These are phyloP conservation scores for Yueomyces sinensis DNA, from an alignment of 805 yeast species.

Conservation along the genomic window DNA sequence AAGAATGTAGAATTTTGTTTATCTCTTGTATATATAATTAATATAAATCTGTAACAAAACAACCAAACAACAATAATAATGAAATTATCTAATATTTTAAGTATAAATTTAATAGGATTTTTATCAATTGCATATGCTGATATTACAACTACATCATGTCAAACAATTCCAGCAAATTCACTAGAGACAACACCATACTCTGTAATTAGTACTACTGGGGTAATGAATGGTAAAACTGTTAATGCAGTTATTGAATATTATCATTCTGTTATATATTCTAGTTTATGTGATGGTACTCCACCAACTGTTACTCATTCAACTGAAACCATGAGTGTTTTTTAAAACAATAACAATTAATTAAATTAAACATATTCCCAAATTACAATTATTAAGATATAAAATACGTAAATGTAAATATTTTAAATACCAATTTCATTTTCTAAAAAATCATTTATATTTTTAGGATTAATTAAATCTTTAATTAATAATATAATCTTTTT, in stretches of 20 bases:
- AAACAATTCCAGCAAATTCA: constrained; percentile 10
- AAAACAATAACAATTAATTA: too few species aligned
- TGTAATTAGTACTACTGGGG: constrained; percentile 6
- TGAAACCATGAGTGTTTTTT: too few species aligned
- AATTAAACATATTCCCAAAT: too few species aligned
- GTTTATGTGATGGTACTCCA: constrained; percentile 8
- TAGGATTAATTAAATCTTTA: constrained; percentile 15
- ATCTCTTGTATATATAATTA: too few species aligned
- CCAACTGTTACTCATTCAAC: not conserved
- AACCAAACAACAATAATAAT: too few species aligned
- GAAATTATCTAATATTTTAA: not conserved
- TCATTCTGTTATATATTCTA: constrained; percentile 12
- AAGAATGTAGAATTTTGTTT: too few species aligned
- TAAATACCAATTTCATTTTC: too few species aligned
- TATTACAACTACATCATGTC: not conserved
- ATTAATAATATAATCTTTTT: constrained; percentile 10
- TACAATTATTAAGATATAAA: too few species aligned
- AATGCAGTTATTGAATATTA: constrained; percentile 13
- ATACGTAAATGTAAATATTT: too few species aligned
- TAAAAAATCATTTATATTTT: constrained; percentile 14
- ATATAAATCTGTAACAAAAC: too few species aligned
- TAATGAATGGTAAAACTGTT: constrained; percentile 8
- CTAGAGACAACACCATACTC: constrained; percentile 17
- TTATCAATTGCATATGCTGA: not conserved
- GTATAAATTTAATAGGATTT: too few species aligned